A percentile compares a stretch with the other conserved stretches of the same genome.
These are phyloP conservation scores for Ramalina intermedia DNA, from an alignment of 495 filamentous ascomycete genomes.

Conservation along the genomic window DNA sequence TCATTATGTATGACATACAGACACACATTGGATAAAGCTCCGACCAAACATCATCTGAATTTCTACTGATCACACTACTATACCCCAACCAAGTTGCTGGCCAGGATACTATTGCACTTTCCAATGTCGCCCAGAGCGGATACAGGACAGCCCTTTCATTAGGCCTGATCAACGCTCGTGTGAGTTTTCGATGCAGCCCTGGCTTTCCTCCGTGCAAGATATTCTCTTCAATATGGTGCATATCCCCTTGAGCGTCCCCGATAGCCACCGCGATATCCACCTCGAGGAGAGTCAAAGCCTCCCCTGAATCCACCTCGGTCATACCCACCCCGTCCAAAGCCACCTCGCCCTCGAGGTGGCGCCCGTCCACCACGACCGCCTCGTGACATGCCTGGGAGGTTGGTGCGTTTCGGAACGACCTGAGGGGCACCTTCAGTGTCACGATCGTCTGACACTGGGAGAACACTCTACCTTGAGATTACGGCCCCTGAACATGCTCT, in stretches of 20 bases:
- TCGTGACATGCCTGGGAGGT: conserved; percentile 84
- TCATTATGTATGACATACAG: too few relatives aligned
- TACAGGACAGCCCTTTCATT: too few relatives aligned
- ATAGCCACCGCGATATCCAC: conserved; percentile 73
- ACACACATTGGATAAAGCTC: too few relatives aligned
- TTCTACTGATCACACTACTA: too few relatives aligned
- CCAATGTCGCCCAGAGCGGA: too few relatives aligned
- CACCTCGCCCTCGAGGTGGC: conserved; percentile 26
- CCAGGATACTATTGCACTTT: too few relatives aligned
- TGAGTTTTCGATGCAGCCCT: too few relatives aligned
- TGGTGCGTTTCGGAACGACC: conserved; percentile 95
- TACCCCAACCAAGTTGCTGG: too few relatives aligned
- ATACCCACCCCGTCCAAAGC: conserved; percentile 45
- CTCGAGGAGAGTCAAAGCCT: conserved; percentile 44
- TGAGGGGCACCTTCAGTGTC: conserved; percentile 21
- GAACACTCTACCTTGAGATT: conserved; percentile 67
- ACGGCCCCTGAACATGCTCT: conserved; percentile 88
- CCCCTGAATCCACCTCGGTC: conserved; percentile 36
- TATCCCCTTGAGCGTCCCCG: conserved; percentile 63
- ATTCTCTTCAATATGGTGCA: conserved; percentile 54
- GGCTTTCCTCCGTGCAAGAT: background rate
- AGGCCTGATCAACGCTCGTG: too few relatives aligned
- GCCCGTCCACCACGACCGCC: conserved; percentile 50
- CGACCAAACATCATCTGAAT: too few relatives aligned
- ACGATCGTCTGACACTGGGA: background rate